Evolutionary conservation across 2,329 filamentous ascomycete genomes (phyloP), one percentile per base, ranked within the genome.

Genomic region (Gremmenia infestans): DNA sequence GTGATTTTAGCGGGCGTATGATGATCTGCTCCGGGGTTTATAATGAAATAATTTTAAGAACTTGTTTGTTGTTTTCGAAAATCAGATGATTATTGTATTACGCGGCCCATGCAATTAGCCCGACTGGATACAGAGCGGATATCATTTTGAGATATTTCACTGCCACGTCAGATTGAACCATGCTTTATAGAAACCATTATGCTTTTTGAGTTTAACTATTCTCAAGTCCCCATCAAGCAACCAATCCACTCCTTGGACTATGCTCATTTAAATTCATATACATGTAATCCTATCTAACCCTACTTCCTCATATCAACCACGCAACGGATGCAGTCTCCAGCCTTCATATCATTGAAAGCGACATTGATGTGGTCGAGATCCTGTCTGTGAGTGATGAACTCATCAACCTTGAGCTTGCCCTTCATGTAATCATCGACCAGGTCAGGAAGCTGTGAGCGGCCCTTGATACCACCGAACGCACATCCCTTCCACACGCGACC

Each of bases 301-400:
- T 22, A 52, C 46, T 65, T 65, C 37, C 63, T 60, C 81, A 85
- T 85, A 66, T 82, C 84, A 53, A 97, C 88, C 9, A 97, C 94
- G 65, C 91, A 96, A 63, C 94, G 89, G 70, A 99, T 97, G 76
- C 94, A 99, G 75, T 97, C 92, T 57, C 94, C 94, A 58, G 85
- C 81, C 81, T 97, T 95, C 94, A 99, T 99, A 66, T 88, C 85
- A 63, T 91, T 83, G 69, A 96, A 99, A 19, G 91, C 93, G 51
- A 81, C 78, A 80, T 97, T 97, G 75, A 99, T 96, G 68, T 88
- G 84, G 58, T 77, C 76, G 46, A 99, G 79, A 4, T 81, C 82
- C 78, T 96, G 90, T 67, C 92, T 86, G 78, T 99, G 94, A 35
- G 94, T 99, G 77, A 99, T 97, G 79, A 97, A 97, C 78, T 99